These are phyloP conservation scores for Thielaviopsis cerberus DNA, from an alignment of 2,329 filamentous ascomycete species.

Conservation along the genomic window DNA sequence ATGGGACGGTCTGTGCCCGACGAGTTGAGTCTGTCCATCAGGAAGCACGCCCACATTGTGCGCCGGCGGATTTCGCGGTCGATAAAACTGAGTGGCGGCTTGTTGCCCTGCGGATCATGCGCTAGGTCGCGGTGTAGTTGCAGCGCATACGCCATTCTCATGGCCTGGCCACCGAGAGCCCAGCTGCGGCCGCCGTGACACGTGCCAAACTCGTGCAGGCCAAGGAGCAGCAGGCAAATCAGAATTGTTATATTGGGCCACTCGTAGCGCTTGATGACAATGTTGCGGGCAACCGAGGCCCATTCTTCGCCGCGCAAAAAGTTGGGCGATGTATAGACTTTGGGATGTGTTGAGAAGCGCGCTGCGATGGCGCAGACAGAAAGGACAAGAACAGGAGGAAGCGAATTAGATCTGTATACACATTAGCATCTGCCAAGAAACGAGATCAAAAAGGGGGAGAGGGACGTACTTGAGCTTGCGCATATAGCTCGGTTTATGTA, in stretches of 20 bases:
- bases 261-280: slow-evolving; percentile 74
- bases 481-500: slow-evolving; percentile 97
- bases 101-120: slow-evolving; percentile 42
- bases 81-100: slow-evolving; percentile 55
- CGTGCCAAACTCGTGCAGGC: slow-evolving; percentile 88
- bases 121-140: slow-evolving; percentile 86
- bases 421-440: slow-evolving; percentile 14
- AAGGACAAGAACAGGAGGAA: slow-evolving; percentile 82
- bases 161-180: slow-evolving; percentile 86
- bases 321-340: slow-evolving; percentile 51
- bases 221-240: slow-evolving; percentile 73
- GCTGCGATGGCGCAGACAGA: slow-evolving; percentile 91
- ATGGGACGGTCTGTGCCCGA: slow-evolving; percentile 83
- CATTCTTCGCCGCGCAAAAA: slow-evolving; percentile 83
- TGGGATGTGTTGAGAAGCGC: slow-evolving; percentile 78
- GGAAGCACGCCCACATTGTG: slow-evolving; percentile 95
- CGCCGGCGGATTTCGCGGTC: slow-evolving; percentile 83
- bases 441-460: background rate
- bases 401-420: slow-evolving; percentile 19
- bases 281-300: slow-evolving; percentile 72
- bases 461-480: slow-evolving; percentile 49
- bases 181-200: slow-evolving; percentile 91
- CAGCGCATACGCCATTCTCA: slow-evolving; percentile 89
- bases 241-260: slow-evolving; percentile 92
- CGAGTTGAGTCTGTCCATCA: slow-evolving; percentile 96